Evolutionary conservation across 2,329 filamentous ascomycete species (phyloP), one percentile per base, ranked within the genome.

Genomic region (Stromatinia cepivora): DNA sequence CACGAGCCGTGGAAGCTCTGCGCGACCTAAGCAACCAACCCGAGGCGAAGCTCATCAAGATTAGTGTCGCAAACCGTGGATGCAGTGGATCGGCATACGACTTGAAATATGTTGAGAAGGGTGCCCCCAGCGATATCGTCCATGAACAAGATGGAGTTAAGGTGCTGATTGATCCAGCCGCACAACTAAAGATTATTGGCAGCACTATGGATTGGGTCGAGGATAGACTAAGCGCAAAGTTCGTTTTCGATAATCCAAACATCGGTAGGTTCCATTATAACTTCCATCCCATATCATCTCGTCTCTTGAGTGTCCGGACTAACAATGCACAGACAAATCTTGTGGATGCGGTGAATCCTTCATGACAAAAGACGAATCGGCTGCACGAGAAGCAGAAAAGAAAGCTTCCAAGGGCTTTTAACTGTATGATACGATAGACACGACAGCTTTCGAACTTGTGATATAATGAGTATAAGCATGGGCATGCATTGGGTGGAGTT

Each of bases 151-250:
- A 98, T 77, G 95, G 94, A 0, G 94, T 99, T 69, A 94, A 92
- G 81, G 94, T 99, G 46, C 80, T 98, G 79, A 95, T 99, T 69
- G 95, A 99, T 80, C 97, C 92, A 84, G 98, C 97, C 83, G 95
- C 95, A 54, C 83, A 99, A 63, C 94, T 99, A 79, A 98, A 94
- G 80, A 98, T 99, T 67, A 97, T 99, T 76, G 95, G 95, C 7
- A 97, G 92, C 78, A 94, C 98, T 82, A 99, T 99, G 95, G 95
- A 99, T 78, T 99, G 94, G 94, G 86, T 94, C 15, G 94, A 98
- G 81, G 95, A 98, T 76, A 97, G 97, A 83, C 82, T 99, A 73
- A 97, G 91, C 79, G 87, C 94, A 80, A 86, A 92, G 73, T 99
- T 99, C 80, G 89, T 97, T 64, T 99, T 99, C 82, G 90, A 88